phyloP scores from a whole-genome alignment of 305 asterid species.

The Solanum hybrid region DNA sequence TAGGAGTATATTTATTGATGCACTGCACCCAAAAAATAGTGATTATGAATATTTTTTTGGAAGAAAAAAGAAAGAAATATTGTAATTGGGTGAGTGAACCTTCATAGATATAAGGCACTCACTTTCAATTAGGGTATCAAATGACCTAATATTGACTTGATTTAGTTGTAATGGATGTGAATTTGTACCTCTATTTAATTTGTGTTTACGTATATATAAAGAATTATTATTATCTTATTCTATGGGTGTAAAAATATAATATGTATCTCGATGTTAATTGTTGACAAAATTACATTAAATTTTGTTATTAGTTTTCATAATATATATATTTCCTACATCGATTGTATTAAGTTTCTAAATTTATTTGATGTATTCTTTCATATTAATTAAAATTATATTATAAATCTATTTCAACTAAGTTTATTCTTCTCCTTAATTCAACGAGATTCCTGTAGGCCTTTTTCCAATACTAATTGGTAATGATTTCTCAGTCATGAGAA shows the following conservation, averaged over 20 bases:
- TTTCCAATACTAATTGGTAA: neutral
- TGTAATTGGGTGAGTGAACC: neutral
- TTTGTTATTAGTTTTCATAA: neutral
- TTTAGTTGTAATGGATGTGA: neutral
- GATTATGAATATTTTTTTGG: too few relatives aligned
- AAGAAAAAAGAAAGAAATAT: too few relatives aligned
- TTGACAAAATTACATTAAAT: neutral
- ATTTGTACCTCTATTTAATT: neutral
- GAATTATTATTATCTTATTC: too few relatives aligned
- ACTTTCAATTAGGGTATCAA: neutral
- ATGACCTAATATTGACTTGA: neutral
- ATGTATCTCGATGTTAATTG: neutral
- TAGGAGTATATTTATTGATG: neutral
- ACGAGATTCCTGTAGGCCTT: neutral
- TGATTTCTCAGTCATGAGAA: too few relatives aligned
- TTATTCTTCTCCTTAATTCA: neutral
- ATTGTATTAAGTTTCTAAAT: neutral
- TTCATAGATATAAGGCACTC: neutral
- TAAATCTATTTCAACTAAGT: neutral
- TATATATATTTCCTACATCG: neutral
- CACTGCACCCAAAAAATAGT: neutral
- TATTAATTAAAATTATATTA: too few relatives aligned
- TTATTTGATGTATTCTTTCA: too few relatives aligned
- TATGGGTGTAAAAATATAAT: neutral
- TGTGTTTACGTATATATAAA: neutral